Conservation (phyloP, 495 filamentous ascomycete species). For the Xanthoparmelia taractica region DNA sequence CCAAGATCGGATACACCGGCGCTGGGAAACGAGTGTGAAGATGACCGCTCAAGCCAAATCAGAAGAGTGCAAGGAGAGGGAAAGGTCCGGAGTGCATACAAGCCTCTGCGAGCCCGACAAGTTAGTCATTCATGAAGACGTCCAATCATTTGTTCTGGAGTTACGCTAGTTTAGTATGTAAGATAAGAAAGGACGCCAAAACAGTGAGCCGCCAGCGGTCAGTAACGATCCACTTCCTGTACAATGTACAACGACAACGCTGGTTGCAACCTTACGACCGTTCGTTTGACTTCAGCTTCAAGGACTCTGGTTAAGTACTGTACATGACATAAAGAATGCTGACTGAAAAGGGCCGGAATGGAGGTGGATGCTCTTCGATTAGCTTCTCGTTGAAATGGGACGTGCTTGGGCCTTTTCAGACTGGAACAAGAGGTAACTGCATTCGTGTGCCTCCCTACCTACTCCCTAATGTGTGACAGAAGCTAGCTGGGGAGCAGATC, state of each 20-base stretch:
- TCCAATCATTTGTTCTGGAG: no score
- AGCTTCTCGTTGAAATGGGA: constrained; percentile 36
- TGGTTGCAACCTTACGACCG: no score
- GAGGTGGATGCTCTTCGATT: constrained; percentile 4
- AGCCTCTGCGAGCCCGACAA: no score
- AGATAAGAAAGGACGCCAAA: no score
- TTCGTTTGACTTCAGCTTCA: no score
- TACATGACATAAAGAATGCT: constrained; percentile 5
- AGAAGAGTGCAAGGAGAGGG: background rate
- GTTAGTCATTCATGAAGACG: no score
- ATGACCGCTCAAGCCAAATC: background rate
- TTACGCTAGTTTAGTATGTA: no score
- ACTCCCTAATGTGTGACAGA: constrained; percentile 33
- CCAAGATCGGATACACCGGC: background rate
- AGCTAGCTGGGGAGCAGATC: constrained; percentile 53
- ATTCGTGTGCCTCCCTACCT: background rate
- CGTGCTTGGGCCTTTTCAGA: constrained; percentile 53
- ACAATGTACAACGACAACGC: no score
- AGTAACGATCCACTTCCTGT: no score
- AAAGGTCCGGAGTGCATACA: no score
- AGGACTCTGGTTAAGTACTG: background rate
- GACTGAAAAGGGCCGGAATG: background rate
- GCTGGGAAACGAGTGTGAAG: background rate
- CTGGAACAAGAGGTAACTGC: constrained; percentile 48
- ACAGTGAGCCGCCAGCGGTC: no score